Base-by-base conservation (phyloP, 1,139 yeast genomes). In the Blastobotrys petasosporus region DNA sequence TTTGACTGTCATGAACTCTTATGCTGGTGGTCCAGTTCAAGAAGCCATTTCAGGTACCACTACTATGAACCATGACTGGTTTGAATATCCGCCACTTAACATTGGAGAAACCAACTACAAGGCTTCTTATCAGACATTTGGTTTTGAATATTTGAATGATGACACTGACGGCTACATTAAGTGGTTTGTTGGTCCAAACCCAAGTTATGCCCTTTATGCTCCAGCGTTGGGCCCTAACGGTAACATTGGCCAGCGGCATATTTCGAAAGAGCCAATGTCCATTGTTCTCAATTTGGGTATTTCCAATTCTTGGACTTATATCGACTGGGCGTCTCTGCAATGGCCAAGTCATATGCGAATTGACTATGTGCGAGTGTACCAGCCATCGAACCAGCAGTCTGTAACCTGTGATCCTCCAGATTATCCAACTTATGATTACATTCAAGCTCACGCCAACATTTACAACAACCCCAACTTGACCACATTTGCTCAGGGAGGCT, bases 251-350 rank as follows among this genome's bases (percentile, higher is more conserved):
- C 77, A 82, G 79, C 76, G 96, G 60, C 63, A 73, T 47, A 75
- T 87, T 41, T 74, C 92, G 12, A 81, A 82, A 63, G 96, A 87
- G 62, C 96, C 96, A 50, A 85, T 87, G 95, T 73, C 87, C 1
- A 70, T 87, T 33, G 70, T 87, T 52, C 62, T 86, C 71, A 86
- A 86, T 63, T 65, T 86, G 64, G 95, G 94, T 64, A 66, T 86
- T 44, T 85, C 95, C 6, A 79, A 80, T 53, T 77, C 79, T 46
- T 86, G 95, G 95, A 82, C 86, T 1, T 82, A 82, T 61, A 85
- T 86, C 53, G 85, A 84, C 62, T 85, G 94, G 94, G 73, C 76
- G 32, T 70, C 78, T 11, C 65, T 86, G 39, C 61, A 65, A 35
- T 85, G 86, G 74, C 95, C 95, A 0, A 74, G 76, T 2, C 73